Evolutionary conservation across 768 basidiomycete species (phyloP), one percentile per base, ranked within the genome.

Genomic region (Lactarius sp.): DNA sequence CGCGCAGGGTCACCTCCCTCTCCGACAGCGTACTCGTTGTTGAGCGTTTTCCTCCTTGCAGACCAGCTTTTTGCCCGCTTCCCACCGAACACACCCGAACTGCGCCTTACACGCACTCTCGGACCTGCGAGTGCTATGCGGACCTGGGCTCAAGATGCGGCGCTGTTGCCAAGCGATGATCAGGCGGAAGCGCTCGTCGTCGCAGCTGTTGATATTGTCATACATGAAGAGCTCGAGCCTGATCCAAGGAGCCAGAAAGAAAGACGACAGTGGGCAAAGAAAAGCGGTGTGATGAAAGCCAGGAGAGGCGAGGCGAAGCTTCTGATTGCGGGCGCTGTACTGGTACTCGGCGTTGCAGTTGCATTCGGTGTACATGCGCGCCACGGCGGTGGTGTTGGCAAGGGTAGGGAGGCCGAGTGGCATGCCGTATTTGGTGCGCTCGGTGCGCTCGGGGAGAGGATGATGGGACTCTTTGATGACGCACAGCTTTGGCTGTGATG

Each of bases 51-150:
- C 22, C 71, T 70, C 5, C 77, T 77, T 33, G 79, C 90, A 1
- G 88, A 90, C 68, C 77, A 74, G 8, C 82, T 92, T 13, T 83
- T 80, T 54, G 66, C 71, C n/a, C 67, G 70, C 20, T 87, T 80
- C 71, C 88, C 89, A 4, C 87, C 88, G 2, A 76, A 79, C 1
- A 80, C 87, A 56, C 80, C 85, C 10, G 75, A 72, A 0, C 75
- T 92, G 13, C 71, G 67, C 3, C 75, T 90, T 16, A 74, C 79
- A 6, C 75, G 77, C 34, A 88, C 88, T 53, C 84, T 93, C 81
- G 91, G 91, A 9, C 88, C 87, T 1, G 85, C 88, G 69, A 91
- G 88, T 69, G 87, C 83, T 42, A 76, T 90, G 56, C 83, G 80
- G 71, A 92, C 91, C 9, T 93, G 90, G 90, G 82, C 80, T 18